phyloP scores from a whole-genome alignment of 257 asterid species.

The Nicotiana obtusifolia region DNA sequence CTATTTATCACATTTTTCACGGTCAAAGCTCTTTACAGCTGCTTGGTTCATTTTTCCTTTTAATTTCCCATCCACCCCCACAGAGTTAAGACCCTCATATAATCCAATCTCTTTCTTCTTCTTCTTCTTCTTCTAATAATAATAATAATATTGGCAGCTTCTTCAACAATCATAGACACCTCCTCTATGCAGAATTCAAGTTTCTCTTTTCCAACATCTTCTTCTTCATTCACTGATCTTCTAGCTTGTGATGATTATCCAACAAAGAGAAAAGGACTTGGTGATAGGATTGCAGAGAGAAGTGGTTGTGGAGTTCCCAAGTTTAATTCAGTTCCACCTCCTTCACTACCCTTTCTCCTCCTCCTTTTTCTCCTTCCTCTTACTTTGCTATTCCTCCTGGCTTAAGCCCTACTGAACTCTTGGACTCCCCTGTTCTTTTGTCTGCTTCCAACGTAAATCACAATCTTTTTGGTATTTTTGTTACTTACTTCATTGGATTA shows the following conservation, averaged over 20 bases:
- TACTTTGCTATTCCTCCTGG: conserved; percentile 82
- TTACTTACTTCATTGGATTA: not conserved
- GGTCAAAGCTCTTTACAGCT: conserved; percentile 19
- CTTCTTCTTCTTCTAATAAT: not conserved
- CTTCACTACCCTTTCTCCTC: conserved; percentile 70
- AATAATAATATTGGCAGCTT: conserved; percentile 25
- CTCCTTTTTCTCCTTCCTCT: conserved; percentile 68
- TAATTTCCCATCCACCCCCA: not conserved
- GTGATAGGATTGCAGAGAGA: conserved; percentile 60
- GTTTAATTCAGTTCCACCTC: conserved; percentile 77
- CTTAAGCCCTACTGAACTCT: conserved; percentile 64
- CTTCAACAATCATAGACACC: conserved; percentile 25
- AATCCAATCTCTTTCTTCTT: not conserved
- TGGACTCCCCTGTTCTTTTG: conserved; percentile 81
- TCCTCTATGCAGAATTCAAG: conserved; percentile 8
- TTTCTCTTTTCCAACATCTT: conserved; percentile 16
- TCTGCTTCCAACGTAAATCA: conserved; percentile 40
- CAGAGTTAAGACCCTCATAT: not conserved
- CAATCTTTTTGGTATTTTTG: not conserved
- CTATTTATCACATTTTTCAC: conserved; percentile 4
- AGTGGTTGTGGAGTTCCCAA: conserved; percentile 68
- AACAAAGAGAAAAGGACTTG: conserved; percentile 29
- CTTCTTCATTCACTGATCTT: conserved; percentile 45
- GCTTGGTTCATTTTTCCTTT: conserved; percentile 13
- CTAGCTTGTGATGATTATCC: conserved; percentile 46